phyloP scores from a whole-genome alignment of 1,284 basidiomycete genomes.

The Heterobasidion annosum region DNA sequence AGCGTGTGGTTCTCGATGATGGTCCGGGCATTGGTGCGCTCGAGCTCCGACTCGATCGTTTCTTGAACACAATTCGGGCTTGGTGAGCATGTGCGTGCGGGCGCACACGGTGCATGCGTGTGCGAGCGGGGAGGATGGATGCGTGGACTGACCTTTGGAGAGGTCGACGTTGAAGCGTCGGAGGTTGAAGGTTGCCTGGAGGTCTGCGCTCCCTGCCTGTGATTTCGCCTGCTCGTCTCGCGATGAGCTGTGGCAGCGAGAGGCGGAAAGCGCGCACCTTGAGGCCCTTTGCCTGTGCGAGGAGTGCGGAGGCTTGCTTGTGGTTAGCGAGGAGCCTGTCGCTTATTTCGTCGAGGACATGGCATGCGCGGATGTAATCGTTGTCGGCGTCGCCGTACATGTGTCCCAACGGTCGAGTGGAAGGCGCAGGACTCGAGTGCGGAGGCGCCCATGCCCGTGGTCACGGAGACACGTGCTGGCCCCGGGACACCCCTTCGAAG shows the following conservation, averaged over 20 bases:
- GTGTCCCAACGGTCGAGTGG: not conserved
- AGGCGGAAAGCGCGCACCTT: slow-evolving; percentile 46
- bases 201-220: slow-evolving; percentile 75
- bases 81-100: not conserved
- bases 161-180: slow-evolving; percentile 93
- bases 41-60: slow-evolving; percentile 87
- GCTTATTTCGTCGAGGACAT: slow-evolving; percentile 72
- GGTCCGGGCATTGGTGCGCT: slow-evolving; percentile 82
- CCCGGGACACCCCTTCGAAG: not conserved
- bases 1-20: slow-evolving; percentile 92
- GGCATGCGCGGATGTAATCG: slow-evolving; percentile 68
- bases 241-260: not conserved
- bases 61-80: slow-evolving; percentile 39
- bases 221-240: slow-evolving; percentile 8
- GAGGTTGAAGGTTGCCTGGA: slow-evolving; percentile 74
- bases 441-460: not conserved
- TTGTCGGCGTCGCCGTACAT: slow-evolving; percentile 49
- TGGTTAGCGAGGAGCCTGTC: slow-evolving; percentile 87
- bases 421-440: not conserved
- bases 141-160: slow-evolving; percentile 55
- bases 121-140: not conserved
- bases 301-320: slow-evolving; percentile 66
- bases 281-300: slow-evolving; percentile 67
- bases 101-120: not conserved
- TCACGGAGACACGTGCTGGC: slow-evolving; percentile 5